Evolutionary conservation across 2,329 filamentous ascomycete genomes (phyloP).

Genomic region (Nannizziopsis arthrosporioides): DNA sequence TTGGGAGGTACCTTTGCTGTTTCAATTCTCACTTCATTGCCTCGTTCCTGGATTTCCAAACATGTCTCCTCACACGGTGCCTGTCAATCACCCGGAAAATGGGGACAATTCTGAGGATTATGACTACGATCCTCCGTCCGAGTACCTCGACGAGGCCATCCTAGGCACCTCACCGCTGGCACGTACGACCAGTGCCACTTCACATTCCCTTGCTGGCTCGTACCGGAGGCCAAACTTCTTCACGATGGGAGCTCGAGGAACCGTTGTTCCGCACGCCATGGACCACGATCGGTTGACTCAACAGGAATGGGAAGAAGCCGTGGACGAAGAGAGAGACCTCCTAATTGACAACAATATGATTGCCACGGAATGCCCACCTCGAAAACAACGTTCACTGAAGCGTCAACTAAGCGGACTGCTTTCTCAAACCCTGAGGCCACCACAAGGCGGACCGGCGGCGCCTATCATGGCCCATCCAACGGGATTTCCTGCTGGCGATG

Average conservation of each 20-base stretch:
- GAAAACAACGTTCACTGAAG: slow-evolving; percentile 16
- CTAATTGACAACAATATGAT: slow-evolving; percentile 50
- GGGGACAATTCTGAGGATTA: not conserved
- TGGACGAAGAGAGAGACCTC: slow-evolving; percentile 47
- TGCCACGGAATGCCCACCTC: slow-evolving; percentile 37
- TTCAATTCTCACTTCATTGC: no score
- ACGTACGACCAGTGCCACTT: slow-evolving; percentile 25
- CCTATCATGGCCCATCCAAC: slow-evolving; percentile 11
- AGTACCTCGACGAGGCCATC: not conserved
- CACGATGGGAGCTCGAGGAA: slow-evolving; percentile 57
- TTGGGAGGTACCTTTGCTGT: no score
- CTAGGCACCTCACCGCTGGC: slow-evolving; percentile 7
- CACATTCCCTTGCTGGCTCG: slow-evolving; percentile 46
- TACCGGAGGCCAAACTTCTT: slow-evolving; percentile 72
- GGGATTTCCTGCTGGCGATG: slow-evolving; percentile 9
- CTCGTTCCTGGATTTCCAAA: not conserved
- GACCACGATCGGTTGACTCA: slow-evolving; percentile 37
- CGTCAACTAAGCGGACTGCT: slow-evolving; percentile 17
- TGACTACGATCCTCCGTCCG: not conserved
- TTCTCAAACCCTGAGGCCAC: slow-evolving; percentile 4
- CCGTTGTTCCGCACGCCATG: slow-evolving; percentile 46
- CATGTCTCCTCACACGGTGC: not conserved
- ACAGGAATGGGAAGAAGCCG: slow-evolving; percentile 42
- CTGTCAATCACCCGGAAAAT: not conserved
- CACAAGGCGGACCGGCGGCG: slow-evolving; percentile 7